Base-by-base conservation (phyloP, 169 alveolate genomes). In the Neospora caninum region DNA sequence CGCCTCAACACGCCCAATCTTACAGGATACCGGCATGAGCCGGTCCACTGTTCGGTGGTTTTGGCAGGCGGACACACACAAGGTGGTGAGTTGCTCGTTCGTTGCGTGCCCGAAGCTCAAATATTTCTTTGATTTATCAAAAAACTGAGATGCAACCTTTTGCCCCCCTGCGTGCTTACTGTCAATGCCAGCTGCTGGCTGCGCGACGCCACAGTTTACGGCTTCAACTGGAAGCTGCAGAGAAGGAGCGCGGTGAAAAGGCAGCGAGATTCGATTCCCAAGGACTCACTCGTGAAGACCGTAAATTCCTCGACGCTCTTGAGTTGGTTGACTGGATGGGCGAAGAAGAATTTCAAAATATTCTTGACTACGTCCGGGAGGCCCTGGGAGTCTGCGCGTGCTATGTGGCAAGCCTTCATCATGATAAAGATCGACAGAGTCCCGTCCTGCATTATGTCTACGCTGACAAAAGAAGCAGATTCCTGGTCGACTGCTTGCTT, bases 381-480 rank as follows among this genome's bases (percentile, higher is more conserved):
- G 89, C 89, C 10, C 41, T 82, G 16, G 69, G 39, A 16, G 89
- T 82, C 27, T 41, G 67, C 54, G 89, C 70, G 70, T 42, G 34
- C 38, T 82, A 82, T 69, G 67, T 82, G 27, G 7, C 67, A 42
- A 13, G 67, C 10, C 67, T 82, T 16, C 41, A 82, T 36, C 38
- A 36, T 43, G 67, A 41, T 16, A 36, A 36, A 36, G 67, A 41
- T 29, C 7, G 25, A 18, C 20, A 22, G 34, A 49, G 67, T 25
- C 69, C 54, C 22, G 67, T n/a, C 7, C n/a, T 82, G 0, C 89
- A 82, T 2, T 82, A 82, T 31, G 38, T 82, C 36, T 39, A 36
- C 89, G 67, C 89, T 25, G 89, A 82, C 41, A 39, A n/a, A 27
- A n/a, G 41, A 27, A 82, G 67, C 89, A 82, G 25, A n/a, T 82